phyloP scores from a whole-genome alignment of 495 filamentous ascomycete genomes.

The Gamarada debralockiae region DNA sequence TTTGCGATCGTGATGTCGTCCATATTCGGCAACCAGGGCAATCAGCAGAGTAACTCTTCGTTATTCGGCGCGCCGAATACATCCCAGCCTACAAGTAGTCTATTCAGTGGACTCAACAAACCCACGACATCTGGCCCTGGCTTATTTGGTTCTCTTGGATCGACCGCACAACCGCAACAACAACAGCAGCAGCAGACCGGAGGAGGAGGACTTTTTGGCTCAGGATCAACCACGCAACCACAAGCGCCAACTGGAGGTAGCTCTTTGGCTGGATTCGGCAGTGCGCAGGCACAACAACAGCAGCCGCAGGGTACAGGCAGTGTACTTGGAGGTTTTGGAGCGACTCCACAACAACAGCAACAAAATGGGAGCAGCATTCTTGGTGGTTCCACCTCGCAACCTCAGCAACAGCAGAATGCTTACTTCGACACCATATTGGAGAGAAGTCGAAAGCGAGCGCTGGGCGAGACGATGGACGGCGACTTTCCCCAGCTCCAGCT shows the following conservation, averaged over 20 bases:
- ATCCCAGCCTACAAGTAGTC: not conserved
- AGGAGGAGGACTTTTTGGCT: not conserved
- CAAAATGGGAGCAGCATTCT: not conserved
- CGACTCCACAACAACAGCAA: not conserved
- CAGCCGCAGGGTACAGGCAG: not conserved
- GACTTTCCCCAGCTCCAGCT: conserved; percentile 72
- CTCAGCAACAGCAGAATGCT: conserved; percentile 34
- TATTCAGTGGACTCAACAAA: conserved; percentile 1
- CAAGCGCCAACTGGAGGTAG: not conserved
- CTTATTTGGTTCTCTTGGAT: not conserved
- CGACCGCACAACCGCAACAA: not conserved
- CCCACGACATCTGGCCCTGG: not conserved
- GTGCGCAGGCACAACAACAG: not conserved
- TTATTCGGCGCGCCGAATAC: not conserved
- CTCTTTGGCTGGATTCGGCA: not conserved
- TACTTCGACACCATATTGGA: conserved; percentile 88
- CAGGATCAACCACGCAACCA: not conserved
- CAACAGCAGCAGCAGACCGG: not conserved
- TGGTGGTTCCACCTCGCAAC: not conserved
- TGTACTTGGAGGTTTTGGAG: not conserved
- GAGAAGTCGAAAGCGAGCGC: conserved; percentile 62
- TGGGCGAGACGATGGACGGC: conserved; percentile 47
- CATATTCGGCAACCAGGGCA: not conserved
- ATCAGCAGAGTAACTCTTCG: not conserved
- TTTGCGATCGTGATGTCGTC: not conserved